phyloP scores from a whole-genome alignment of 1,284 basidiomycete species.

The Cryptococcus maquisensis region DNA sequence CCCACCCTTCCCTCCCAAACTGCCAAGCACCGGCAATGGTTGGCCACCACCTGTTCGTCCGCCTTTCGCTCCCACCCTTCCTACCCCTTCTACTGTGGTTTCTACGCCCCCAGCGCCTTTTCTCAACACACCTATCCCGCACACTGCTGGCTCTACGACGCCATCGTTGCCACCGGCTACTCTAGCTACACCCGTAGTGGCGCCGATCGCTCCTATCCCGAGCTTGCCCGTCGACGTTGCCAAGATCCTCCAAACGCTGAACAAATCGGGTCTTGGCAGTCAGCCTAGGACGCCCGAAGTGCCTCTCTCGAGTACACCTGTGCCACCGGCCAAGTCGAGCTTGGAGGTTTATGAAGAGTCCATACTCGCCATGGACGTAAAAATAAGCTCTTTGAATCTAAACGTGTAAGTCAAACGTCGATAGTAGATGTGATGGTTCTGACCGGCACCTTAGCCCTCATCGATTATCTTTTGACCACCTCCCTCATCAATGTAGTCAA shows the following conservation, averaged over 20 bases:
- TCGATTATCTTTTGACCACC: conserved; percentile 66
- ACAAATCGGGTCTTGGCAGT: conserved; percentile 34
- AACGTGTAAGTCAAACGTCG: conserved; percentile 56
- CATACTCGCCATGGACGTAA: conserved; percentile 65
- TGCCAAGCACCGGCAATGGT: conserved; percentile 2
- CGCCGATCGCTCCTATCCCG: conserved; percentile 10
- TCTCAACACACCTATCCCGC: conserved; percentile 31
- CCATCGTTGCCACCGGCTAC: conserved; percentile 25
- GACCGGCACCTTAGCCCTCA: conserved; percentile 54
- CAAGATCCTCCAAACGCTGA: conserved; percentile 40
- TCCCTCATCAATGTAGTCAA: conserved; percentile 85
- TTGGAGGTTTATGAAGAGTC: conserved; percentile 66
- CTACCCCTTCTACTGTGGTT: conserved; percentile 7
- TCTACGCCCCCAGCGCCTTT: conserved; percentile 26
- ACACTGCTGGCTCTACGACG: conserved; percentile 10
- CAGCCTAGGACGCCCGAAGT: conserved; percentile 54
- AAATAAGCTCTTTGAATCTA: conserved; percentile 67
- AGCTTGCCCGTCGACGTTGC: conserved; percentile 35
- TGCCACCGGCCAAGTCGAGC: conserved; percentile 39
- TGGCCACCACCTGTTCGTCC: conserved; percentile 17
- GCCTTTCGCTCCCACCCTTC: conserved; percentile 29
- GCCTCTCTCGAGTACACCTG: conserved; percentile 35
- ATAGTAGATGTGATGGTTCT: conserved; percentile 2
- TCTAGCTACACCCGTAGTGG: conserved; percentile 5
- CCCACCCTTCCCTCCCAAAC: conserved; percentile 8